A percentile compares a stretch with the other conserved stretches of the same genome.
These are phyloP conservation scores for Pseudogymnoascus destructans DNA, from an alignment of 2,329 filamentous ascomycete genomes.

Conservation along the genomic window DNA sequence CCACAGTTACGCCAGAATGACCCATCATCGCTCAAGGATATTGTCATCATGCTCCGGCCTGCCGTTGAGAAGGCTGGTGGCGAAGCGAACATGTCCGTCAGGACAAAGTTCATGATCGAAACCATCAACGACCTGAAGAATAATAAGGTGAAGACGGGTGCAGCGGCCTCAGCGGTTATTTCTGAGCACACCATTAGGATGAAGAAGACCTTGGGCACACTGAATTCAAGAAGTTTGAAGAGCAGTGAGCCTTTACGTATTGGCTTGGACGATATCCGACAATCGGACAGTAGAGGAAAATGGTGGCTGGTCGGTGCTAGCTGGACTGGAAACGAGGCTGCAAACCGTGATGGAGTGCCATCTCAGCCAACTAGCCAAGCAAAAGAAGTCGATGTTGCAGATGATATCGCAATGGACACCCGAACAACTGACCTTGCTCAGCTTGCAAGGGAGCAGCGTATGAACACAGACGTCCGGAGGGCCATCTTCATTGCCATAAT, in stretches of 20 bases:
- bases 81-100: conserved; percentile 60
- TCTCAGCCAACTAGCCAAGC: conserved; percentile 24
- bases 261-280: conserved; percentile 66
- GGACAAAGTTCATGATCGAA: conserved; percentile 96
- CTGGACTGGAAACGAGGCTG: conserved; percentile 42
- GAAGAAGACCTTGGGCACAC: conserved; percentile 71
- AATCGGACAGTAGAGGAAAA: conserved; percentile 78
- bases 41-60: conserved; percentile 66
- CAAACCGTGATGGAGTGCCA: conserved; percentile 22
- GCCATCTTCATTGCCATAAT: conserved; percentile 92
- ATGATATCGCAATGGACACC: conserved; percentile 13
- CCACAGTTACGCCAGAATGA: conserved; percentile 80
- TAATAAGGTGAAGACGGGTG: conserved; percentile 71
- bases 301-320: conserved; percentile 99
- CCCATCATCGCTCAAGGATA: conserved; percentile 74
- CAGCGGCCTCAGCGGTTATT: conserved; percentile 55
- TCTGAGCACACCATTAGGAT: conserved; percentile 77
- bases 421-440: conserved; percentile 23
- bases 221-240: conserved; percentile 57
- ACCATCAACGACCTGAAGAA: conserved; percentile 91
- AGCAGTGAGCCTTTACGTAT: conserved; percentile 72
- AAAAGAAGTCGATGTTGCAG: conserved; percentile 9
- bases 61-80: conserved; percentile 50
- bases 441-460: conserved; percentile 26
- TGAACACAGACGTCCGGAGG: conserved; percentile 27